These are phyloP conservation scores for Babesia bovis DNA, from an alignment of 169 alveolate genomes.

Conservation along the genomic window DNA sequence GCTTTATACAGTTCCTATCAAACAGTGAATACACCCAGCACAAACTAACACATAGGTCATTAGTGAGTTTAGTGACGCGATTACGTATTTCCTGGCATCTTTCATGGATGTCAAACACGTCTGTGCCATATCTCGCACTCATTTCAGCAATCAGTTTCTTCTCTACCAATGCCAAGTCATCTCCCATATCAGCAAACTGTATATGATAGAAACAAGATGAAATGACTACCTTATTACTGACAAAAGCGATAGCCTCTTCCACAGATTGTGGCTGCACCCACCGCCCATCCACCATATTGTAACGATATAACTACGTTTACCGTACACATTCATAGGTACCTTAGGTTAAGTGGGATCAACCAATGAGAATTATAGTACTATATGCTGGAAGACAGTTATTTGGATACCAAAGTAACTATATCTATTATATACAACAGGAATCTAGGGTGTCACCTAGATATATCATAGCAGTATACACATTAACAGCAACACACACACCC, in stretches of 20 bases:
- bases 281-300: constrained; percentile 9
- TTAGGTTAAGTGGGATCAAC: no score
- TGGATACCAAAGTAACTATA: no score
- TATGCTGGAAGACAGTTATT: no score
- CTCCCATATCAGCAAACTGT: constrained; percentile 48
- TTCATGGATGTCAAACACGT: constrained; percentile 27
- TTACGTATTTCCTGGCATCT: constrained; percentile 1
- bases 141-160: constrained; percentile 43
- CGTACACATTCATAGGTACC: no score
- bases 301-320: no score
- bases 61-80: constrained; percentile 16
- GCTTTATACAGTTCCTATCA: constrained; percentile 28
- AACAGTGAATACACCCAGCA: background rate
- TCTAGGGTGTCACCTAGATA: no score
- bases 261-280: constrained; percentile 19
- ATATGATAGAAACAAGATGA: background rate
- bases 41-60: constrained; percentile 12
- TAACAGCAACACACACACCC: no score
- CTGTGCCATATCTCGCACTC: constrained; percentile 27
- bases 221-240: constrained; percentile 33
- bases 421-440: no score
- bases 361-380: no score
- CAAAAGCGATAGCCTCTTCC: constrained; percentile 48
- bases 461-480: no score
- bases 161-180: constrained; percentile 49